A percentile compares a stretch with the other conserved stretches of the same genome.
Evolutionary conservation across 2,329 filamentous ascomycete genomes (phyloP).

Genomic region (Chlorencoelia australis): DNA sequence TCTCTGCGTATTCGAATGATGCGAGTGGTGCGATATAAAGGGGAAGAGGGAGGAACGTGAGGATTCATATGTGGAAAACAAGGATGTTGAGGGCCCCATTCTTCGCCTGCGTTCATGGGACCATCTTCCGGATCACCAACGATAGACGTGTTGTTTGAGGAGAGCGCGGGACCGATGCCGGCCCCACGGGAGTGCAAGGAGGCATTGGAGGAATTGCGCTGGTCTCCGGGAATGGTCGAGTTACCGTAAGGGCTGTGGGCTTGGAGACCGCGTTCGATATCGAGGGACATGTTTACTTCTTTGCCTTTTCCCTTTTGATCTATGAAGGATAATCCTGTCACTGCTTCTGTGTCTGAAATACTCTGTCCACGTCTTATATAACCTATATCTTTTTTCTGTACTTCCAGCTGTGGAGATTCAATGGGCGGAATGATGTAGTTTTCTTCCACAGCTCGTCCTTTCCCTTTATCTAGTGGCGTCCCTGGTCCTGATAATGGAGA

Average conservation of each 20-base stretch:
- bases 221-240: slow-evolving; percentile 16
- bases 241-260: slow-evolving; percentile 17
- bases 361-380: slow-evolving; percentile 8
- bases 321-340: slow-evolving; percentile 19
- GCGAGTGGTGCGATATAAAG: slow-evolving; percentile 66
- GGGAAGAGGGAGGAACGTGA: slow-evolving; percentile 70
- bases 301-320: slow-evolving; percentile 18
- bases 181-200: slow-evolving; percentile 19
- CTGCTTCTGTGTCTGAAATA: slow-evolving; percentile 5
- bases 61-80: slow-evolving; percentile 92
- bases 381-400: no score
- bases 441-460: slow-evolving; percentile 18
- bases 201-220: slow-evolving; percentile 11
- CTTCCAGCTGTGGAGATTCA: slow-evolving; percentile 4
- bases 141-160: slow-evolving; percentile 27
- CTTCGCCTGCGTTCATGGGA: slow-evolving; percentile 50
- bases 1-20: slow-evolving; percentile 88
- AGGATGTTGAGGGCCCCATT: slow-evolving; percentile 90
- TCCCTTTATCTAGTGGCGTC: slow-evolving; percentile 21
- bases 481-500: slow-evolving; percentile 7
- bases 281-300: slow-evolving; percentile 18
- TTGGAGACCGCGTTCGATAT: slow-evolving; percentile 24
- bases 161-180: slow-evolving; percentile 24
- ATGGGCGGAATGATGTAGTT: no score
- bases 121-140: slow-evolving; percentile 23